Percentiles rank a stretch among this genome's conserved stretches.
phyloP scores from a whole-genome alignment of 1,284 basidiomycete genomes.

The Albatrellus sp. region DNA sequence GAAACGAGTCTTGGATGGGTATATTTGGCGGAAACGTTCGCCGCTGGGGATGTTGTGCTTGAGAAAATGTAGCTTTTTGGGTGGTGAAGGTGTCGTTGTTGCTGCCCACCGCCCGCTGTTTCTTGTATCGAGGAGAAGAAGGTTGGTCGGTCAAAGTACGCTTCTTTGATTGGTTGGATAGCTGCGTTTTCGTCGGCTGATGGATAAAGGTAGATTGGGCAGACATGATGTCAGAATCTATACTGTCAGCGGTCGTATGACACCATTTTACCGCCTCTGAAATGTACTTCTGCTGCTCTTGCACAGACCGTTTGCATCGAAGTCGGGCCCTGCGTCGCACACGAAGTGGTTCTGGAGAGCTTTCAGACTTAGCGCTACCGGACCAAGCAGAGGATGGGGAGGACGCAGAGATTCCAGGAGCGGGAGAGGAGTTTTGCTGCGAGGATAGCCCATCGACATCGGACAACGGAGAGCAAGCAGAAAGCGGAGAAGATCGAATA shows the following conservation, averaged over 20 bases:
- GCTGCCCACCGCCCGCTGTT: not conserved
- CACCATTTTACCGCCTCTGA: no score
- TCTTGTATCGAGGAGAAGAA: not conserved
- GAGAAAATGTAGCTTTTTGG: not conserved
- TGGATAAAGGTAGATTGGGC: no score
- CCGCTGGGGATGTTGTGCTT: conserved; percentile 12
- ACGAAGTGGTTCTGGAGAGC: no score
- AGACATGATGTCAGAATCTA: no score
- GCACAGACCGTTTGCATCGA: no score
- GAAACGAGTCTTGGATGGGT: conserved; percentile 32
- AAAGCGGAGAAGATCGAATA: conserved; percentile 1
- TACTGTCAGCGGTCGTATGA: no score
- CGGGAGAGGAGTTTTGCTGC: not conserved
- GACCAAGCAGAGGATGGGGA: not conserved
- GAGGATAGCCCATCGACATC: not conserved
- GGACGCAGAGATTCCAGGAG: not conserved
- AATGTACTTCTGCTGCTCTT: no score
- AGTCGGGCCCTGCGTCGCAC: no score
- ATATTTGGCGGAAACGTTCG: conserved; percentile 38
- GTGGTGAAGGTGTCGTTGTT: not conserved
- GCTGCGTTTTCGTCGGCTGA: no score
- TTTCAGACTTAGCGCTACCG: no score
- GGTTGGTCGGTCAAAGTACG: not conserved
- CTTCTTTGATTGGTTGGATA: no score
- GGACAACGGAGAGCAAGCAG: conserved; percentile 5